These are phyloP conservation scores for Trichoderma sp. DNA, from an alignment of 2,329 filamentous ascomycete genomes.

Conservation along the genomic window DNA sequence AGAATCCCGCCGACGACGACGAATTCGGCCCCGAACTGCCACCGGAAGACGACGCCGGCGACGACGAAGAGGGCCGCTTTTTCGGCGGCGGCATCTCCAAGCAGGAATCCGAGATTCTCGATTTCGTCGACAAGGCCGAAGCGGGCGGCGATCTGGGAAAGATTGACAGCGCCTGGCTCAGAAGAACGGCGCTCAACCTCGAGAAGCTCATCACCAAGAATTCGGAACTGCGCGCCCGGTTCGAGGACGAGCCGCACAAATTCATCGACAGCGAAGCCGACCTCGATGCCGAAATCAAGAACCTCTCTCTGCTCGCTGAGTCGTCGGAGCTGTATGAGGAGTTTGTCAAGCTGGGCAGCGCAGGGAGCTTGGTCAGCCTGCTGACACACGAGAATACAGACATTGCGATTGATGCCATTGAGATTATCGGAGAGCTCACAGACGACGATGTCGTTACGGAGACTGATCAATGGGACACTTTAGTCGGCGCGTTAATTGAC, in stretches of 20 bases:
- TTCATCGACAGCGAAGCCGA: constrained; percentile 88
- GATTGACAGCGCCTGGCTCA: constrained; percentile 81
- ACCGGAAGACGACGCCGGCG: constrained; percentile 56
- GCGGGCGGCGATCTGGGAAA: constrained; percentile 61
- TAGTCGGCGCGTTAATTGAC: constrained; percentile 68
- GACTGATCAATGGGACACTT: constrained; percentile 74
- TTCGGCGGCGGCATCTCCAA: constrained; percentile 88
- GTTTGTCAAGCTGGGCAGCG: constrained; percentile 74
- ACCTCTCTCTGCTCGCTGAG: constrained; percentile 81
- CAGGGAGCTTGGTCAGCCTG: constrained; percentile 73
- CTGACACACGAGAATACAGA: constrained; percentile 96
- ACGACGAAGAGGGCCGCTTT: constrained; percentile 92
- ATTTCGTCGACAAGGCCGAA: constrained; percentile 71
- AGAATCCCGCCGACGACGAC: constrained; percentile 53
- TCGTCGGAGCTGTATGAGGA: constrained; percentile 81
- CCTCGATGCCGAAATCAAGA: constrained; percentile 84
- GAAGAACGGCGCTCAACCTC: constrained; percentile 77
- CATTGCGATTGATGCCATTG: constrained; percentile 87
- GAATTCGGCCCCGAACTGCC: constrained; percentile 51
- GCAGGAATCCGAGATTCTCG: constrained; percentile 78
- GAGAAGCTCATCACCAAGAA: constrained; percentile 92
- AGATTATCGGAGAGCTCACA: constrained; percentile 87
- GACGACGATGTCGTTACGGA: constrained; percentile 88
- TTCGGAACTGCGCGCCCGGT: constrained; percentile 82
- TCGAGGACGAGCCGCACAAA: constrained; percentile 76